phyloP scores from a whole-genome alignment of 805 yeast genomes.

The Hyphopichia homilentoma region DNA sequence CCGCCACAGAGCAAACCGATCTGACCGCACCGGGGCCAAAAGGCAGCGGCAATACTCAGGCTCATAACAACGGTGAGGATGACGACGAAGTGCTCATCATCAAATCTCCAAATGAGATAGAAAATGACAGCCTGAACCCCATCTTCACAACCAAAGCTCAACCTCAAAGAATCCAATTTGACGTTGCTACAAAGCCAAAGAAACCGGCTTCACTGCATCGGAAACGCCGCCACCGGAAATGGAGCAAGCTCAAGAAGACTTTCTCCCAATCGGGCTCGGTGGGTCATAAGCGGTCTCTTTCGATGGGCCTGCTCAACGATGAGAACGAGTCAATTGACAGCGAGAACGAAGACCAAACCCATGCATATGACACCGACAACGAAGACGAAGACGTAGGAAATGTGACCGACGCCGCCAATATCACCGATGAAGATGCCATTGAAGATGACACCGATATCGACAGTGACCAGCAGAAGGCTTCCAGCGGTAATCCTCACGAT shows the following conservation, averaged over 20 bases:
- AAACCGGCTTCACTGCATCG: slow-evolving; percentile 7
- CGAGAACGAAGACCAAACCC: slow-evolving; percentile 10
- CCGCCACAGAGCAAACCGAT: background rate
- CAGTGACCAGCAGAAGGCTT: background rate
- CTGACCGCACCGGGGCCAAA: slow-evolving; percentile 4
- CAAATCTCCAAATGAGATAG: slow-evolving; percentile 74
- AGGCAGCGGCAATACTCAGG: slow-evolving; percentile 2
- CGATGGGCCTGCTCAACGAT: slow-evolving; percentile 7
- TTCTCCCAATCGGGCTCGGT: slow-evolving; percentile 16
- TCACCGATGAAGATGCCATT: slow-evolving; percentile 4
- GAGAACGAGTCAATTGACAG: slow-evolving; percentile 21
- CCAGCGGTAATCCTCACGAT: background rate
- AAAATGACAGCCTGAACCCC: slow-evolving; percentile 30
- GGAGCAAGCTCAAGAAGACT: slow-evolving; percentile 21
- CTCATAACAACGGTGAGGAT: slow-evolving; percentile 29
- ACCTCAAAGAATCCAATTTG: slow-evolving; percentile 21
- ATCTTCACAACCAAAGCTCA: slow-evolving; percentile 28
- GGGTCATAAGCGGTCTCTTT: slow-evolving; percentile 4
- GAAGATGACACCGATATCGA: slow-evolving; percentile 2
- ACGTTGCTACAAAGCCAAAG: slow-evolving; percentile 11
- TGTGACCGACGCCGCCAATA: slow-evolving; percentile 3
- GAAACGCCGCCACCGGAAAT: slow-evolving; percentile 5
- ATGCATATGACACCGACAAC: slow-evolving; percentile 9
- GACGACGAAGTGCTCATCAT: slow-evolving; percentile 75
- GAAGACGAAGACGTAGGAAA: slow-evolving; percentile 12